Conservation (phyloP, 768 basidiomycete species). For the Clathrus columnatus region DNA sequence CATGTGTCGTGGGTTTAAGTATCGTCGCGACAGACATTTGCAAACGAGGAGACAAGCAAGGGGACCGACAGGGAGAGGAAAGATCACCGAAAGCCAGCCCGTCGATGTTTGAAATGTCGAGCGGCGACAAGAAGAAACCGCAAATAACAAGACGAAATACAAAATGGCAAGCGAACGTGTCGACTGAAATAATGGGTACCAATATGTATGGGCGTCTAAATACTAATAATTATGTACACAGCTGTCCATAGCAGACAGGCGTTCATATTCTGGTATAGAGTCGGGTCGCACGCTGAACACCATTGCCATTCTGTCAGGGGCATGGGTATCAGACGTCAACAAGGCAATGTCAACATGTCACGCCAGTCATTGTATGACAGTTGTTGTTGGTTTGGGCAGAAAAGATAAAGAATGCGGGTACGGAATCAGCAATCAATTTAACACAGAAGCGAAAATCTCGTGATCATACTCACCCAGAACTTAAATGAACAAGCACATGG, state of each 20-base stretch:
- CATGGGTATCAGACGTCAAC: neutral
- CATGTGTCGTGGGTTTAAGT: neutral
- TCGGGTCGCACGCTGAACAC: slow-evolving; percentile 9
- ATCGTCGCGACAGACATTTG: neutral
- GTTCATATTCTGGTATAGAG: neutral
- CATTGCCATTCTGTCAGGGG: slow-evolving; percentile 9
- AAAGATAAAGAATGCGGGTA: neutral
- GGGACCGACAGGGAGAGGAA: neutral
- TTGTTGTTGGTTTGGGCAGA: neutral
- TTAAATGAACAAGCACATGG: slow-evolving; percentile 9
- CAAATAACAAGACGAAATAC: neutral
- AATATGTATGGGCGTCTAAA: neutral
- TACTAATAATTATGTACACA: neutral
- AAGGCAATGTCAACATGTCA: neutral
- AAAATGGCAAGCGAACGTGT: neutral
- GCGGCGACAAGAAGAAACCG: neutral
- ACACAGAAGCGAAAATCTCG: neutral
- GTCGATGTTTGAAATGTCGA: neutral
- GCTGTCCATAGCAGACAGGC: neutral
- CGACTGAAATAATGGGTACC: neutral
- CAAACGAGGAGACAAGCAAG: neutral
- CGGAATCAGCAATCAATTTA: neutral
- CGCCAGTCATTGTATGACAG: neutral
- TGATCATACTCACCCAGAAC: neutral
- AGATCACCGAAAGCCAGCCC: neutral